Evolutionary conservation across 768 basidiomycete species (phyloP), one percentile per base, ranked within the genome.

Genomic region (Sporobolomyces roseus): DNA sequence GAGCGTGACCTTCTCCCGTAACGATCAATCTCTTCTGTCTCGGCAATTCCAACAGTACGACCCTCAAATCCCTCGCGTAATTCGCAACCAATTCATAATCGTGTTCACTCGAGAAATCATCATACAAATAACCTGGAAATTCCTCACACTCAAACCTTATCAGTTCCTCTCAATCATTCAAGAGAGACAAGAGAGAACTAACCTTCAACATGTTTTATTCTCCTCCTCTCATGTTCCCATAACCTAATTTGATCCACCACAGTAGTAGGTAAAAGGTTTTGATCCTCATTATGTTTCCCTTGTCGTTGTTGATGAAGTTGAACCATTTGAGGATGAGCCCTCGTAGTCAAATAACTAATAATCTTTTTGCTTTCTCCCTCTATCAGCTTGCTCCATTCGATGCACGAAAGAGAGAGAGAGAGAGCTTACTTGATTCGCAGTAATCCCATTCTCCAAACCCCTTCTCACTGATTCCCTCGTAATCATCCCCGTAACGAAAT

Each of bases 251-350:
- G 94, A 80, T 99, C 94, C 77, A 96, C 93, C 0, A 99, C 94
- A 0, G 96, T 98, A 50, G 96, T 92, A 33, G 96, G 94, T 29
- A 99, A 82, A 19, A 98, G 81, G 13, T 93, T 93, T 77, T 90
- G 91, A 90, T 93, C 63, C 17, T 60, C 58, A n/a, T 60, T 60
- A 16, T 32, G 58, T 48, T 60, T 60, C 4, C 45, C 45, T 35
- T 49, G 58, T 2, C 58, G 21, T 13, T 13, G 23, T 77, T 32
- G 56, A 41, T 65, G 91, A 77, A 93, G 91, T 79, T 88, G 91
- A 77, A 89, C 86, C 96, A 99, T 98, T 80, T 97, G 94, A 32
- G 93, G 90, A 79, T 98, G 96, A 2, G 94, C 96, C 80, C 98
- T 93, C 51, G 89, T 88, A 30, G 87, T 85, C 48, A 99, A 83